A percentile compares a stretch with the other conserved stretches of the same genome.
Conservation (phyloP, 352 stramenopile species). For the Phytophthora sp. region DNA sequence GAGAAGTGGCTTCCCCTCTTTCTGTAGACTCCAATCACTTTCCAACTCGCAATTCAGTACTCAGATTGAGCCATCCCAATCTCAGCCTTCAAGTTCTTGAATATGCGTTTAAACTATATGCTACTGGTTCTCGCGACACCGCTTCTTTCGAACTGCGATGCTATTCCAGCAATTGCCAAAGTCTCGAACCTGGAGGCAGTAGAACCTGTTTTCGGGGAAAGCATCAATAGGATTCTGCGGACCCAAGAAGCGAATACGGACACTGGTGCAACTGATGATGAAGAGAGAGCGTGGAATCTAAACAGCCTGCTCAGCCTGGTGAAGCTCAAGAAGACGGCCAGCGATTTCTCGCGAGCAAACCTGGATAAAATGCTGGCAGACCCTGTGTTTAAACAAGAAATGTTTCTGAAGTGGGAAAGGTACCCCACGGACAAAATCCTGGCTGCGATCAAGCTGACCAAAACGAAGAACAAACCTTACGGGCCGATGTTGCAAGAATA, state of each 20-base stretch:
- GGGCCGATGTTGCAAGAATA: neutral
- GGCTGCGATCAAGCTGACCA: neutral
- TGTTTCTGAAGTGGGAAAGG: constrained; percentile 1
- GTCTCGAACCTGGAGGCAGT: neutral
- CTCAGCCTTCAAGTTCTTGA: no score
- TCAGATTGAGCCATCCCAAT: neutral
- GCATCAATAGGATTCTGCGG: neutral
- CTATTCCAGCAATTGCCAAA: neutral
- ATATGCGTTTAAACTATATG: neutral
- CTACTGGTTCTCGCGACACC: neutral
- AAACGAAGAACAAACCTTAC: constrained; percentile 3
- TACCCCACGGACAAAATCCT: constrained; percentile 1
- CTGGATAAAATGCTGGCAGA: neutral
- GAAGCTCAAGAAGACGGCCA: neutral
- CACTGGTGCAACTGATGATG: neutral
- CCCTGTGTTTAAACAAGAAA: neutral
- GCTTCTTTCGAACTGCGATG: neutral
- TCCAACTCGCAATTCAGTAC: neutral
- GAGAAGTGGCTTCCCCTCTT: no score
- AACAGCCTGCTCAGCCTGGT: neutral
- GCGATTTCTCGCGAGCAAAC: neutral
- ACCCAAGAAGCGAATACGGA: neutral
- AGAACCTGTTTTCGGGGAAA: neutral
- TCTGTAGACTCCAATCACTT: no score
- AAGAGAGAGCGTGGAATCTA: neutral